Evolutionary conservation across 371 early-diverging fungal genomes (phyloP), one percentile per base, ranked within the genome.

Genomic region (Syncephalastrum racemosum): DNA sequence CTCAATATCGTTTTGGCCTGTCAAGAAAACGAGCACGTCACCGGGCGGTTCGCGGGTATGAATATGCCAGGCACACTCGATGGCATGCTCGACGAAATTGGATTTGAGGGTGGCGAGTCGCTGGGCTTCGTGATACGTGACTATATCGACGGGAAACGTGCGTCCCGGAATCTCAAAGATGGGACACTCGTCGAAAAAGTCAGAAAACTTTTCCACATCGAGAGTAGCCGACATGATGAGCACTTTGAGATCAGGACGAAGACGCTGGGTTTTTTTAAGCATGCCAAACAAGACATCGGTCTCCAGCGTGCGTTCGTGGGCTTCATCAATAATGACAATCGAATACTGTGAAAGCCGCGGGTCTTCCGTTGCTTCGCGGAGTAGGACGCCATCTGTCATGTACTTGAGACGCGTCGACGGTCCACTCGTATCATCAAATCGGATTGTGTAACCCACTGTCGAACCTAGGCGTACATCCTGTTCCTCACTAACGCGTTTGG

Each of bases 231-330:
- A 86, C 90, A 91, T 91, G 65, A 94, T 81, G 1, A 92, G 58
- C 23, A 93, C 66, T 58, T 87, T 89, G 8, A 93, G 73, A 25
- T 79, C 79, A 4, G 74, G 72, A n/a, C 82, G 67, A 49, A 75
- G 39, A 27, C 71, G 55, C 59, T 71, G 79, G 45, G 85, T 80
- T 61, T 83, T 60, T 56, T 89, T 88, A 41, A 96, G 68, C 40
- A 95, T 70, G 3, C 95, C 96, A 64, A 99, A 87, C 4, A 97
- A 64, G 6, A 99, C 82, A 61, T 99, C 99, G 0, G 97, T 96
- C 56, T 96, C 94, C 1, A 95, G 72, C 0, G 88, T 90, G 46
- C 98, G 83, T 73, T 99, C 99, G 69, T 99, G 99, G 1, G 97
- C 96, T 77, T 97, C 98, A 67, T 97, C 98, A 14, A 93, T 80